Evolutionary conservation across 148 eudicot species (phyloP).

Genomic region (Agrostemma githago): DNA sequence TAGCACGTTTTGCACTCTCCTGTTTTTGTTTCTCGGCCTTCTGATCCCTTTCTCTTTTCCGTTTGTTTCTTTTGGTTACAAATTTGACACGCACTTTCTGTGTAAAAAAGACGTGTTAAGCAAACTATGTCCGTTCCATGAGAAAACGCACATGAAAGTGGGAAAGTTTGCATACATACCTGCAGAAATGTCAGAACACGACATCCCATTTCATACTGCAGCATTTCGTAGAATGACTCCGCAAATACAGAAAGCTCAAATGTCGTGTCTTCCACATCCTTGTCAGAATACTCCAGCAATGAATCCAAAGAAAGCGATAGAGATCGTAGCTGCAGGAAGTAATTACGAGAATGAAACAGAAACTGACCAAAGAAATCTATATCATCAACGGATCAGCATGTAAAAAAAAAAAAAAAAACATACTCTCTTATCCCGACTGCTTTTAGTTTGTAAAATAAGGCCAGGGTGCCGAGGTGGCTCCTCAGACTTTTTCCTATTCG

Average conservation of each 20-base stretch:
- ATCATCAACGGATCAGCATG: neutral
- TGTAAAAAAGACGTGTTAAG: slow-evolving; percentile 3
- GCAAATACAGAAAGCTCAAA: slow-evolving; percentile 97
- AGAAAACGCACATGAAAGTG: neutral
- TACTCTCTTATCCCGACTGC: slow-evolving; percentile 60
- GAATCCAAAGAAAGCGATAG: slow-evolving; percentile 89
- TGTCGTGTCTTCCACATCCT: slow-evolving; percentile 79
- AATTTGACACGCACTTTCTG: slow-evolving; percentile 75
- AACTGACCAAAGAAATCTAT: neutral
- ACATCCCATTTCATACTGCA: slow-evolving; percentile 85
- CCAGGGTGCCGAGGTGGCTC: slow-evolving; percentile 92
- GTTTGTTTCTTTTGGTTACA: slow-evolving; percentile 58
- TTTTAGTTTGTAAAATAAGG: slow-evolving; percentile 60
- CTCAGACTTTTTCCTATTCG: slow-evolving; percentile 57
- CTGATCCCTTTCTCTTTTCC: slow-evolving; percentile 78
- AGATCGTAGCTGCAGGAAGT: slow-evolving; percentile 66
- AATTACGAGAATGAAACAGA: slow-evolving; percentile 9
- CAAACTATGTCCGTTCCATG: neutral
- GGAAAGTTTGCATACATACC: slow-evolving; percentile 35
- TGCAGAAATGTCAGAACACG: slow-evolving; percentile 72
- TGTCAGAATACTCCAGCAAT: slow-evolving; percentile 75
- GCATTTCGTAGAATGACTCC: slow-evolving; percentile 94
- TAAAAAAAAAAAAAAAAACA: slow-evolving; percentile 12
- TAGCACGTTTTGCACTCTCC: slow-evolving; percentile 53
- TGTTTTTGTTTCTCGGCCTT: slow-evolving; percentile 39